A percentile compares a stretch with the other conserved stretches of the same genome.
These are phyloP conservation scores for Russula ochroleuca DNA, from an alignment of 768 basidiomycete species.

Conservation along the genomic window DNA sequence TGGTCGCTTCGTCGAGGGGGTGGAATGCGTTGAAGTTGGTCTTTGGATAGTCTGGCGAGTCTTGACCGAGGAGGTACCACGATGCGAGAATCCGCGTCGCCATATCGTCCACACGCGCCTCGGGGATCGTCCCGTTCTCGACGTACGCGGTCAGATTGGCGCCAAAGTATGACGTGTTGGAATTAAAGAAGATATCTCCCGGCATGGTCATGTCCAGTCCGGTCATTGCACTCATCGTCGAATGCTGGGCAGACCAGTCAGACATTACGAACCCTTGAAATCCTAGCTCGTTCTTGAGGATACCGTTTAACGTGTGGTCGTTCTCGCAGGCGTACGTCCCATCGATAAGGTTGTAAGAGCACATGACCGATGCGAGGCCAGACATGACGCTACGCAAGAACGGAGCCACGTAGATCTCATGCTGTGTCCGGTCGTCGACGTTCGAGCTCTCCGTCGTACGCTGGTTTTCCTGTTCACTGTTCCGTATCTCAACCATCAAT, in stretches of 20 bases:
- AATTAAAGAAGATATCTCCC: constrained; percentile 35
- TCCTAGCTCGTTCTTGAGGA: constrained; percentile 68
- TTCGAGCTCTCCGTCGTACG: constrained; percentile 55
- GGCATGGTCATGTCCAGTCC: constrained; percentile 70
- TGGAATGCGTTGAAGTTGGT: constrained; percentile 70
- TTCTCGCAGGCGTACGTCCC: constrained; percentile 75
- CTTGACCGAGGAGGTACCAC: constrained; percentile 66
- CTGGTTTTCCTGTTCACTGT: constrained; percentile 64
- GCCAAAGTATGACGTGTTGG: constrained; percentile 54
- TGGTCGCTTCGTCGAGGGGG: constrained; percentile 48
- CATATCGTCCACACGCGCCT: constrained; percentile 71
- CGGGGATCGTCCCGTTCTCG: constrained; percentile 66
- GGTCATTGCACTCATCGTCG: constrained; percentile 54
- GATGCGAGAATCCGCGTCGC: constrained; percentile 71
- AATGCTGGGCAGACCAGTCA: constrained; percentile 65
- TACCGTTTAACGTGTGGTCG: constrained; percentile 60
- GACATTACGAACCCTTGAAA: constrained; percentile 79
- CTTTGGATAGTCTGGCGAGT: constrained; percentile 54
- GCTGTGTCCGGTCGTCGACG: constrained; percentile 75
- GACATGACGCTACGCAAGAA: constrained; percentile 70
- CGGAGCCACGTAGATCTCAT: constrained; percentile 68
- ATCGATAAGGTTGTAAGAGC: constrained; percentile 69
- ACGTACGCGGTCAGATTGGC: constrained; percentile 63
- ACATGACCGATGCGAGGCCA: constrained; percentile 71
- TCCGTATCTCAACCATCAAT: background rate